Evolutionary conservation across 2,329 filamentous ascomycete genomes (phyloP).

Genomic region (Nannizzia gypsea): DNA sequence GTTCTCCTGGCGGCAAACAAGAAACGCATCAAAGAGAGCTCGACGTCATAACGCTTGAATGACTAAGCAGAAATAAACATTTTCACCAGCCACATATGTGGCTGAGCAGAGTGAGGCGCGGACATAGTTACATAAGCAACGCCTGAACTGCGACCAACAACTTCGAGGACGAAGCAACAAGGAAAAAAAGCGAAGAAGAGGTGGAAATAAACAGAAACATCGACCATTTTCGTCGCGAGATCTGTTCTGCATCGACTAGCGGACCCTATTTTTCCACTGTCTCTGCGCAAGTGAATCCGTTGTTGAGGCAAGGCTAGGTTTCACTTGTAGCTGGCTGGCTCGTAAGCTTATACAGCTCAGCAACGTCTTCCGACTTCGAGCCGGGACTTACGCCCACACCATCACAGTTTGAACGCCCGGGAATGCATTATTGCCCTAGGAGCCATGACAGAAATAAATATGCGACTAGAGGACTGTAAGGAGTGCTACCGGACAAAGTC

Average conservation of each 20-base stretch:
- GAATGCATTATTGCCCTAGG: slow-evolving; percentile 50
- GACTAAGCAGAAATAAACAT: neutral
- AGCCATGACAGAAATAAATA: slow-evolving; percentile 64
- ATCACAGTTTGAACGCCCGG: slow-evolving; percentile 22
- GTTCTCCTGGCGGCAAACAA: neutral
- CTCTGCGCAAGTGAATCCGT: neutral
- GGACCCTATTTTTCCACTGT: neutral
- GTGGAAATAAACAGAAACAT: neutral
- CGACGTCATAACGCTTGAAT: neutral
- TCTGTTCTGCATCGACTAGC: neutral
- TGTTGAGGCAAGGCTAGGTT: neutral
- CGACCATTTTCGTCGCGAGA: neutral
- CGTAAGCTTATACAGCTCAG: neutral
- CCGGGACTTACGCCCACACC: neutral
- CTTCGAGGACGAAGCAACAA: neutral
- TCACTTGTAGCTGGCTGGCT: neutral
- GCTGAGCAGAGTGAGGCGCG: neutral
- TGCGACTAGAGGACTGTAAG: slow-evolving; percentile 81
- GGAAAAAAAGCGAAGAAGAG: neutral
- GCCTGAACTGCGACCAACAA: neutral
- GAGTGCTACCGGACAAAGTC: neutral
- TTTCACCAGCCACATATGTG: neutral
- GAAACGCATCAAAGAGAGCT: neutral
- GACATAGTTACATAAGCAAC: neutral
- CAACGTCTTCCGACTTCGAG: neutral